Percentiles rank a stretch among this genome's conserved stretches.
These are phyloP conservation scores for Camellia lanceoleosa DNA, from an alignment of 148 eudicot genomes.

Conservation along the genomic window DNA sequence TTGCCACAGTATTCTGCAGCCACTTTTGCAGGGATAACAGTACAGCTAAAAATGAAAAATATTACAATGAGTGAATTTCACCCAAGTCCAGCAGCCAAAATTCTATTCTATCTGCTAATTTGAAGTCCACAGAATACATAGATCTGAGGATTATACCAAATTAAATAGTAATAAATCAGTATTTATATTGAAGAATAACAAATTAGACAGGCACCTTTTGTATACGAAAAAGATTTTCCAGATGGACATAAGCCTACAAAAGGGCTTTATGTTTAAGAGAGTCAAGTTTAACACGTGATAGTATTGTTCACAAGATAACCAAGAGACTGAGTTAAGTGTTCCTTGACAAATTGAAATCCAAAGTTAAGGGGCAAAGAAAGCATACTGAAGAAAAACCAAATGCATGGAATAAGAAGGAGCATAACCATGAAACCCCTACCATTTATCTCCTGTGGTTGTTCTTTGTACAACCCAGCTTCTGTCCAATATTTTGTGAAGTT, in stretches of 20 bases:
- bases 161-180: background rate
- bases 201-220: background rate
- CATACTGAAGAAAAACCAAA: background rate
- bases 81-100: too few species aligned
- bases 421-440: conserved; percentile 25
- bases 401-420: background rate
- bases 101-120: background rate
- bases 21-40: background rate
- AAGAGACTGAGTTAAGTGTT: background rate
- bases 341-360: background rate
- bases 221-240: background rate
- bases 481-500: conserved; percentile 55
- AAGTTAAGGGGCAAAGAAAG: background rate
- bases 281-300: too few species aligned
- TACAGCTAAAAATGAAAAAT: background rate
- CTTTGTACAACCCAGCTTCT: conserved; percentile 50
- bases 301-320: background rate
- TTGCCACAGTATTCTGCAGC: background rate
- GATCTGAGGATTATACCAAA: background rate
- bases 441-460: conserved; percentile 27
- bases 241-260: background rate
- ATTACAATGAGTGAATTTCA: background rate
- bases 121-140: background rate
- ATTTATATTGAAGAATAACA: too few species aligned
- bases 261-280: too few species aligned